phyloP scores from a whole-genome alignment of 2,329 filamentous ascomycete species.

The Orbilia javanica region DNA sequence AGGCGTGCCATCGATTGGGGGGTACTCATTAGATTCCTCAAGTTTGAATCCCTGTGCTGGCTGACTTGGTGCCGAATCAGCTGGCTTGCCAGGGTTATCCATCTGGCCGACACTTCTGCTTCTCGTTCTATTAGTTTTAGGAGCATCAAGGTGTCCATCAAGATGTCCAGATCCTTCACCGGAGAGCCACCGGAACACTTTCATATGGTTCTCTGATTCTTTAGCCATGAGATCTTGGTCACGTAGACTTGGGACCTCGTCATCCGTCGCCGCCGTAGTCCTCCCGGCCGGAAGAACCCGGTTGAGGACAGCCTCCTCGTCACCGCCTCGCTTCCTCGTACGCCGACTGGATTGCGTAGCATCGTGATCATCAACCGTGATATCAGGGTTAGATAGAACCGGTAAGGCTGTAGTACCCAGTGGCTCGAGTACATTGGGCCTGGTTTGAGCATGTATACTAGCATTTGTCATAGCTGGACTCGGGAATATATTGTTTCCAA shows the following conservation, averaged over 20 bases:
- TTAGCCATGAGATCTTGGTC: conserved; percentile 49
- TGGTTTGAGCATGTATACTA: conserved; percentile 30
- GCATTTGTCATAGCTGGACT: conserved; percentile 51
- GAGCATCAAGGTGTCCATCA: conserved; percentile 40
- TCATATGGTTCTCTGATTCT: conserved; percentile 57
- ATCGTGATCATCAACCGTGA: conserved; percentile 57
- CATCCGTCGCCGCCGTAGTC: conserved; percentile 16
- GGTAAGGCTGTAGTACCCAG: conserved; percentile 8
- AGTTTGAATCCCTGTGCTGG: conserved; percentile 21
- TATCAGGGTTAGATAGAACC: conserved; percentile 37
- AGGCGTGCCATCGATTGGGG: conserved; percentile 46
- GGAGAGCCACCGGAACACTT: conserved; percentile 54
- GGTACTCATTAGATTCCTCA: conserved; percentile 32
- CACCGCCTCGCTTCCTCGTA: conserved; percentile 32
- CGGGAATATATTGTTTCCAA: conserved; percentile 36
- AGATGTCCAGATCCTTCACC: conserved; percentile 55
- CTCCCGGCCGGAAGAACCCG: conserved; percentile 43
- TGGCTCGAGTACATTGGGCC: conserved; percentile 8
- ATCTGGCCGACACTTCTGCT: conserved; percentile 48
- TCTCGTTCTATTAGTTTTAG: conserved; percentile 29
- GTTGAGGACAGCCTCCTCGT: conserved; percentile 40
- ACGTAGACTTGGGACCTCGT: conserved; percentile 50
- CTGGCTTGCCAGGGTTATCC: conserved; percentile 10
- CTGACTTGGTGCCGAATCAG: background rate
- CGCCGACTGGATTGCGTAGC: conserved; percentile 37